Evolutionary conservation across 2,329 filamentous ascomycete species (phyloP).

Genomic region (Myriangium duriaei): DNA sequence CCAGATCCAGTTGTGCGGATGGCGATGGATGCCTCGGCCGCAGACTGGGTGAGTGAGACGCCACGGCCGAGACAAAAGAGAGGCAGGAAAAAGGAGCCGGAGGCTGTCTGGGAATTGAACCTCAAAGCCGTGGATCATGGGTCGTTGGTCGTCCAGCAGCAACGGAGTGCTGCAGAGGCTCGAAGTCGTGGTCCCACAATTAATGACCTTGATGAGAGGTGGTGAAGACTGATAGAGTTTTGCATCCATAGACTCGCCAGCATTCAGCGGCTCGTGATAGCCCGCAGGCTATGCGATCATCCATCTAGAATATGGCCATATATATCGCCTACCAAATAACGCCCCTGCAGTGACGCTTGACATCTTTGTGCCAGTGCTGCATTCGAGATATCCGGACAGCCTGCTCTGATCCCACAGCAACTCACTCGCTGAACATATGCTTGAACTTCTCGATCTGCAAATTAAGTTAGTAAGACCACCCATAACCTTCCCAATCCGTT

Average conservation of each 20-base stretch:
- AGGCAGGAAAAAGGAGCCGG: neutral
- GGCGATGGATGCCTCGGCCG: neutral
- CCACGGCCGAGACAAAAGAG: neutral
- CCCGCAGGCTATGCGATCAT: too few species aligned
- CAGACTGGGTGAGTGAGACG: neutral
- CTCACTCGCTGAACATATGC: conserved; percentile 32
- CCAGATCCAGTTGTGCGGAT: conserved; percentile 29
- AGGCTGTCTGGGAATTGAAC: neutral
- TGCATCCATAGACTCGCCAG: neutral
- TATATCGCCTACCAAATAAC: too few species aligned
- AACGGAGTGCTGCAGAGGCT: neutral
- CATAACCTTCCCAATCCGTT: neutral
- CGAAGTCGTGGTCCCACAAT: neutral
- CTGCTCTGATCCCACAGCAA: too few species aligned
- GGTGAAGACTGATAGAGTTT: neutral
- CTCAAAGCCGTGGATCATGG: neutral
- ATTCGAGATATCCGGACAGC: too few species aligned
- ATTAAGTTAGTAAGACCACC: neutral
- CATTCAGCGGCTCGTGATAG: too few species aligned
- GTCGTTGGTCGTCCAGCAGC: neutral
- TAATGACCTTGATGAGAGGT: neutral
- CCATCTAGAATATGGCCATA: too few species aligned
- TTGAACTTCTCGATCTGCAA: conserved; percentile 41
- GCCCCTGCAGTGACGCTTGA: too few species aligned
- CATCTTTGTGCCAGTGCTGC: too few species aligned